A percentile compares a stretch with the other conserved stretches of the same genome.
phyloP scores from a whole-genome alignment of 2,329 filamentous ascomycete species.

The Teratosphaeria destructans region DNA sequence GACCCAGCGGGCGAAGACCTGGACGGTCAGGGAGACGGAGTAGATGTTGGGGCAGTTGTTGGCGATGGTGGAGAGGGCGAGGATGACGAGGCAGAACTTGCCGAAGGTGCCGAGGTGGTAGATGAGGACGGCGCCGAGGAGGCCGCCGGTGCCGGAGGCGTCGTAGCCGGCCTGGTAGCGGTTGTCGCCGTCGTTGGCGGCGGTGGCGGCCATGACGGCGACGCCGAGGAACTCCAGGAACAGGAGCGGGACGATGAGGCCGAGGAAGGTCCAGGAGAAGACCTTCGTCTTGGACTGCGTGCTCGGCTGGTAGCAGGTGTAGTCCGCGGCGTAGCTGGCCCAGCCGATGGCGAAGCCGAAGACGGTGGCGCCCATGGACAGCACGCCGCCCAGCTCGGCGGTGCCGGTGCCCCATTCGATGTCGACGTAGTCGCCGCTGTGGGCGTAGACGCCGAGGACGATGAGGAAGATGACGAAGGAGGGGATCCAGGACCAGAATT shows the following conservation, averaged over 20 bases:
- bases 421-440: constrained; percentile 54
- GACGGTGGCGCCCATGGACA: constrained; percentile 58
- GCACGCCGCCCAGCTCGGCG: constrained; percentile 49
- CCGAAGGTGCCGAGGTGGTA: constrained; percentile 57
- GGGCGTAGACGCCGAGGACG: constrained; percentile 56
- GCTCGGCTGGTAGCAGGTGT: constrained; percentile 67
- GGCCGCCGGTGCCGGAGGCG: constrained; percentile 51
- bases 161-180: constrained; percentile 47
- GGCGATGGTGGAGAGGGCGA: constrained; percentile 35
- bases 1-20: constrained; percentile 51
- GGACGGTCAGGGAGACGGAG: constrained; percentile 55
- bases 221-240: constrained; percentile 67
- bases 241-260: constrained; percentile 59
- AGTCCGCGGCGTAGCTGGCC: constrained; percentile 66
- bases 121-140: constrained; percentile 55
- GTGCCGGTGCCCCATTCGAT: constrained; percentile 50
- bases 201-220: constrained; percentile 56
- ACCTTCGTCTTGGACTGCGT: constrained; percentile 49
- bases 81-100: constrained; percentile 51
- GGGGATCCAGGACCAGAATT: constrained; percentile 65
- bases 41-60: constrained; percentile 46
- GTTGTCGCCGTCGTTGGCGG: constrained; percentile 43
- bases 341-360: constrained; percentile 63
- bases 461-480: constrained; percentile 64
- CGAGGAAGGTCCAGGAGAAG: constrained; percentile 59